A percentile compares a stretch with the other conserved stretches of the same genome.
Conservation (phyloP, 2,329 filamentous ascomycete species). For the Clonostachys rosea region DNA sequence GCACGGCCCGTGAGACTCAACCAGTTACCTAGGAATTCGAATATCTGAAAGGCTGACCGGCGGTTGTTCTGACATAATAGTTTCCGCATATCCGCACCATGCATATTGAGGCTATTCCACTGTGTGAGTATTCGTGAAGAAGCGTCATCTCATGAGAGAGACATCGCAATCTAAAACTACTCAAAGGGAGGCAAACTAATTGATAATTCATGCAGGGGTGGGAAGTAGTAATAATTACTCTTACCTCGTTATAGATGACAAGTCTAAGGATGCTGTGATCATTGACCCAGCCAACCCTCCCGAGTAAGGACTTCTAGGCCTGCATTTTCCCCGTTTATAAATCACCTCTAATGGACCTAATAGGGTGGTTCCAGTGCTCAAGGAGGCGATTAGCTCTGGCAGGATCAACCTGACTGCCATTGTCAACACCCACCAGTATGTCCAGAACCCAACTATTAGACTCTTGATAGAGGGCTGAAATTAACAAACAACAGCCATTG, state of each 20-base stretch:
- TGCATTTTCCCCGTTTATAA: neutral
- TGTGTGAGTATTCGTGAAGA: constrained; percentile 57
- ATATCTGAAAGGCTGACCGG: neutral
- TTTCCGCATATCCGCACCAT: constrained; percentile 38
- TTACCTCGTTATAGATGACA: constrained; percentile 75
- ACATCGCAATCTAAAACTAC: neutral
- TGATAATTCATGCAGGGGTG: constrained; percentile 51
- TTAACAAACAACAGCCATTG: constrained; percentile 61
- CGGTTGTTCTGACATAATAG: neutral
- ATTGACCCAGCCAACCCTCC: constrained; percentile 76
- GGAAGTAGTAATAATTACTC: constrained; percentile 79
- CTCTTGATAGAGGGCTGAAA: neutral
- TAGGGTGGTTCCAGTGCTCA: constrained; percentile 60
- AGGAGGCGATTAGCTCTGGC: constrained; percentile 65
- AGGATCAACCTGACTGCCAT: constrained; percentile 83
- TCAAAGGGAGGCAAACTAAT: neutral
- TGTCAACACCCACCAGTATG: constrained; percentile 96
- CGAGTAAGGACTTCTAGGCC: constrained; percentile 52
- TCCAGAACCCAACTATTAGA: constrained; percentile 3
- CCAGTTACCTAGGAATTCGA: neutral
- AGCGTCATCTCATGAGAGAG: neutral
- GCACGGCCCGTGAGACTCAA: constrained; percentile 3
- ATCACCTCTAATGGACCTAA: constrained; percentile 2
- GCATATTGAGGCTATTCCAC: constrained; percentile 85
- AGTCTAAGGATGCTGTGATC: constrained; percentile 69